Conservation (phyloP, 495 filamentous ascomycete genomes). For the Aspergillus cristatus region DNA sequence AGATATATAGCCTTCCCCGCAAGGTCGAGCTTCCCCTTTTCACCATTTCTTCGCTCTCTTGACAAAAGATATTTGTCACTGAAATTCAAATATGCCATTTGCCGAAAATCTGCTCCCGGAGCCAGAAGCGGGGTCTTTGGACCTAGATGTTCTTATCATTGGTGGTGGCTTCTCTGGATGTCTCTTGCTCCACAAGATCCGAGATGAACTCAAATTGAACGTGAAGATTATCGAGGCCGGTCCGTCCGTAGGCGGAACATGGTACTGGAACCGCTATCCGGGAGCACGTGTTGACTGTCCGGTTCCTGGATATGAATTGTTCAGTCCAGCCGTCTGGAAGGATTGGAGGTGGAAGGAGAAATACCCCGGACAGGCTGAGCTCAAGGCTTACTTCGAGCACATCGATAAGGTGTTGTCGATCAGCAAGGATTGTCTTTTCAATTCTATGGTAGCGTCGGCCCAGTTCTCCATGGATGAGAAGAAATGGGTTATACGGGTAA, state of each 20-base stretch:
- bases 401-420: conserved; percentile 42
- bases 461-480: conserved; percentile 29
- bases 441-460: conserved; percentile 36
- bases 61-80: too few species aligned
- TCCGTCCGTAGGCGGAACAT: conserved; percentile 36
- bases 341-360: conserved; percentile 43
- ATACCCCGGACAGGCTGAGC: conserved; percentile 42
- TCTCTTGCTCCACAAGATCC: conserved; percentile 22
- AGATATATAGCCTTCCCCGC: too few species aligned
- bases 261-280: conserved; percentile 45
- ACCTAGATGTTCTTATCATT: conserved; percentile 45
- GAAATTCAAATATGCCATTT: too few species aligned
- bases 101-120: too few species aligned
- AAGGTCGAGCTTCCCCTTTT: too few species aligned
- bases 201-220: conserved; percentile 18
- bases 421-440: conserved; percentile 42
- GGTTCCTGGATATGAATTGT: conserved; percentile 43
- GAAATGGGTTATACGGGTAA: conserved; percentile 17
- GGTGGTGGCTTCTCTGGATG: conserved; percentile 41
- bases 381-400: conserved; percentile 48
- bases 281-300: conserved; percentile 39
- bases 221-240: conserved; percentile 37
- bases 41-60: too few species aligned
- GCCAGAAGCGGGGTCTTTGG: too few species aligned
- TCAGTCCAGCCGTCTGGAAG: conserved; percentile 41